phyloP scores from a whole-genome alignment of 192 early-diverging fungal species.

The Rhizophagus clarus region DNA sequence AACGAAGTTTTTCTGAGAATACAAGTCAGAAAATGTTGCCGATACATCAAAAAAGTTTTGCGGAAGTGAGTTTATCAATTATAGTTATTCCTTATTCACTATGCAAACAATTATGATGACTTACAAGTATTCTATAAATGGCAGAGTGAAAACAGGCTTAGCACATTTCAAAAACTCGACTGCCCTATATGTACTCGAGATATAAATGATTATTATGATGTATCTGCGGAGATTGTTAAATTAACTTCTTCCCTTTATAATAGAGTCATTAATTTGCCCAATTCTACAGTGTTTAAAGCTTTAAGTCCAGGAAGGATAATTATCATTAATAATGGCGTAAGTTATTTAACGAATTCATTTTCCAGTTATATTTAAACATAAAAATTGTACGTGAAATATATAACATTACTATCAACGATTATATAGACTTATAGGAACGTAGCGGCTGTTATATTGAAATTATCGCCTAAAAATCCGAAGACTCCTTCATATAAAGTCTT shows the following conservation, averaged over 20 bases:
- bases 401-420: neutral
- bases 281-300: conserved; percentile 52
- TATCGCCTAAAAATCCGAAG: neutral
- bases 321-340: conserved; percentile 69
- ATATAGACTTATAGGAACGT: conserved; percentile 66
- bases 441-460: conserved; percentile 62
- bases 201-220: conserved; percentile 73
- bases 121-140: neutral
- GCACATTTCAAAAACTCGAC: conserved; percentile 61
- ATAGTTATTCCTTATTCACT: neutral
- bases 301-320: conserved; percentile 74
- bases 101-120: neutral
- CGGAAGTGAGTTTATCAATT: conserved; percentile 50
- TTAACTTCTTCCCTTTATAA: conserved; percentile 60
- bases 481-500: neutral
- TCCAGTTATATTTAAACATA: neutral
- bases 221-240: conserved; percentile 53
- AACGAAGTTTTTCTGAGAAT: conserved; percentile 95
- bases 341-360: neutral
- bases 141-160: conserved; percentile 64
- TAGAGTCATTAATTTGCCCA: conserved; percentile 54
- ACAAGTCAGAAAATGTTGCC: conserved; percentile 82
- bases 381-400: neutral
- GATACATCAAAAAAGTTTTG: conserved; percentile 71
- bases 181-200: conserved; percentile 84